Evolutionary conservation across 805 yeast species (phyloP), one percentile per base, ranked within the genome.

Genomic region (Starmera dryadoides): DNA sequence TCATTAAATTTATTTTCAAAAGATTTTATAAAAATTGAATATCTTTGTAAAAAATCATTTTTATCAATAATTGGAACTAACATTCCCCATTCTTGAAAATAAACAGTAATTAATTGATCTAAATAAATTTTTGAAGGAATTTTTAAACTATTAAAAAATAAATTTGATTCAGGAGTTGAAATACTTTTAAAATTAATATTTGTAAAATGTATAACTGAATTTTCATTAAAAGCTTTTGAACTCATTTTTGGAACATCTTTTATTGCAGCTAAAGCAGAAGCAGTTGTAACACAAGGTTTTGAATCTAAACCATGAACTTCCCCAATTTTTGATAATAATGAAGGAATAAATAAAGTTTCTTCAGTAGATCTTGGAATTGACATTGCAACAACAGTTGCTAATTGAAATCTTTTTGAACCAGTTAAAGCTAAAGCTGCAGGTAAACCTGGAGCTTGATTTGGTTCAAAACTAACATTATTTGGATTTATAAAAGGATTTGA

Each of bases 341-440:
- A 77, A 0, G 93, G 91, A 29, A 81, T 77, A 49, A 82, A 81
- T 32, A 84, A 60, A 0, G 87, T 82, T 53, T 84, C 93, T 49
- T 81, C 89, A 0, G 91, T 83, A 15, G 84, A 74, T 53, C 93
- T 64, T 6, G 91, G 93, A 9, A 81, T 72, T 0, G 91, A 75
- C 43, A 82, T 70, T 0, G 91, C 86, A 5, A 83, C 87, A 21
- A 76, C 56, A 18, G 71, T 70, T 1, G 81, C 76, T 37, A 76
- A 54, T 48, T 71, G 72, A 34, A 69, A 50, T 34, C 69, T 65
- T 44, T 68, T 62, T 36, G 61, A 63, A 43, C 71, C 69, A 66
- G 81, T 76, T 36, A 77, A 59, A 1, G 81, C 78, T 32, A 76
- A 67, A 3, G 77, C 77, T 4, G 88, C 87, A 2, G 81, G 79